Percentiles rank a stretch among this genome's conserved stretches.
Conservation (phyloP, 345 rosid genomes). For the Syzygium aromaticum region DNA sequence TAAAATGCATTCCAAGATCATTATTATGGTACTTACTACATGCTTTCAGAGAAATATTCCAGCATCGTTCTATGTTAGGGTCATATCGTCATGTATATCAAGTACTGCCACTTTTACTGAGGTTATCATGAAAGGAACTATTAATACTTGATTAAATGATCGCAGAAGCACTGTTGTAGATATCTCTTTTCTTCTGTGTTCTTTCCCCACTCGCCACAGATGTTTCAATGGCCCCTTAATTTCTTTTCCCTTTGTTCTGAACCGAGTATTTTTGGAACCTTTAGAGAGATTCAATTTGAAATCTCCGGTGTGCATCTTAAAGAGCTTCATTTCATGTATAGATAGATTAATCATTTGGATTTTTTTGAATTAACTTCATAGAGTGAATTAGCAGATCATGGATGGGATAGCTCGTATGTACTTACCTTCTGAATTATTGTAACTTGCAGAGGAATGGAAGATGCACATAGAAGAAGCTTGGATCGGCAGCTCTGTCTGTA, state of each 20-base stretch:
- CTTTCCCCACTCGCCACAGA: neutral
- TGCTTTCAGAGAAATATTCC: neutral
- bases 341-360: neutral
- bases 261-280: neutral
- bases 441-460: neutral
- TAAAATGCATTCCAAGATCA: constrained; percentile 33
- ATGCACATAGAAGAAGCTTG: neutral
- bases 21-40: constrained; percentile 35
- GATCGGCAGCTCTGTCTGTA: neutral
- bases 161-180: neutral
- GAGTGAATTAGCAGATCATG: neutral
- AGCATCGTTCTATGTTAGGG: neutral
- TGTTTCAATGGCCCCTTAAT: neutral
- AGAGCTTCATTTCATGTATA: neutral
- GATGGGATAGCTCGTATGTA: neutral
- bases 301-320: neutral
- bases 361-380: neutral
- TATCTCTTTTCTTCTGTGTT: neutral
- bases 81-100: neutral
- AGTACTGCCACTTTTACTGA: neutral
- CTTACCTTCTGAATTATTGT: neutral
- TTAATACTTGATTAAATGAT: neutral
- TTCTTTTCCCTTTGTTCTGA: neutral
- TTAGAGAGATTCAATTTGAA: neutral
- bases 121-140: neutral